These are phyloP conservation scores for Globisporangium perplexum DNA, from an alignment of 352 stramenopile genomes.

Conservation along the genomic window DNA sequence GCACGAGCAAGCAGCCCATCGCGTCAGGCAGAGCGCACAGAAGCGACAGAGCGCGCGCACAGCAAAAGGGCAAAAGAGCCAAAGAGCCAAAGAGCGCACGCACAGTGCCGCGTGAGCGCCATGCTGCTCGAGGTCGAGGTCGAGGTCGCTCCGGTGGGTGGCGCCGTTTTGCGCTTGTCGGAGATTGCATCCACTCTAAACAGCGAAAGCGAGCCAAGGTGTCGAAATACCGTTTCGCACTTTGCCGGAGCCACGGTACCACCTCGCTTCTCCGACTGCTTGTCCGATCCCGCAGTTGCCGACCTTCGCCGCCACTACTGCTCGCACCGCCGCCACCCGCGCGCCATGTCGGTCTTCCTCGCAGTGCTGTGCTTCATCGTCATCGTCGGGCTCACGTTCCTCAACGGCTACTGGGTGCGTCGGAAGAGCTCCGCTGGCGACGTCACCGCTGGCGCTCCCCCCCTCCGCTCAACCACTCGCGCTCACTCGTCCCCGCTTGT, in stretches of 20 bases:
- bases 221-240: background rate
- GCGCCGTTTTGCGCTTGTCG: conserved; percentile 8
- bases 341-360: conserved; percentile 66
- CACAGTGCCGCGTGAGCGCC: conserved; percentile 59
- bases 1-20: background rate
- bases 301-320: too few species aligned
- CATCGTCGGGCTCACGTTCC: conserved; percentile 82
- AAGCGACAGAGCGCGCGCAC: background rate
- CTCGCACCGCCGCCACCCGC: too few species aligned
- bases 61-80: too few species aligned
- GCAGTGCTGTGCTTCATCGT: conserved; percentile 80
- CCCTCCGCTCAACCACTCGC: too few species aligned
- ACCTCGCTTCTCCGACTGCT: too few species aligned
- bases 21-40: background rate
- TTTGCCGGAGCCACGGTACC: background rate
- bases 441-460: too few species aligned
- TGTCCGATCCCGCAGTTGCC: too few species aligned
- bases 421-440: background rate
- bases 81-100: conserved; percentile 12
- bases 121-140: conserved; percentile 7
- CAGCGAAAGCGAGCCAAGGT: background rate
- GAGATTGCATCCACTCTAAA: background rate
- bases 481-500: background rate
- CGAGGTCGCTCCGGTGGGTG: background rate
- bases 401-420: conserved; percentile 85